Evolutionary conservation across 495 filamentous ascomycete genomes (phyloP).

Genomic region (Pyrenopolyporus hunteri): DNA sequence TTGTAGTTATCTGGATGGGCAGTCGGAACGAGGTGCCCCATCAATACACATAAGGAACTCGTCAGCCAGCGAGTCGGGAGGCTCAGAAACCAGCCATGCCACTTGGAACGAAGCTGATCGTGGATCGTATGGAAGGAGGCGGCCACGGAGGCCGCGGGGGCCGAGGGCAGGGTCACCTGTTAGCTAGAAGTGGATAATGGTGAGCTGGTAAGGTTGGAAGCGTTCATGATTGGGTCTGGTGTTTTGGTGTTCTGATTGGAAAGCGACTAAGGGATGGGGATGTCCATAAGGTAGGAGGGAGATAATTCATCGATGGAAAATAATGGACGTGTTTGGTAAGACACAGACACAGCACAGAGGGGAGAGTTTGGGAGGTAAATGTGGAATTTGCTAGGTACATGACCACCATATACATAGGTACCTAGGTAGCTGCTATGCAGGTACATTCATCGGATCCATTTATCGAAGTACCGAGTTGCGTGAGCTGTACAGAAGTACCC

Average conservation of each 20-base stretch:
- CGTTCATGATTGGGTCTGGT: neutral
- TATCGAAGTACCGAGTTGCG: too few species aligned
- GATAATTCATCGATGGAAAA: neutral
- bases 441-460: too few species aligned
- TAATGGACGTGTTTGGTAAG: neutral
- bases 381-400: constrained; percentile 3
- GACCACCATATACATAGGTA: too few species aligned
- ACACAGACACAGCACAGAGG: too few species aligned
- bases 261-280: neutral
- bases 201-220: neutral
- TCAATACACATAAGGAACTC: neutral
- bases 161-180: constrained; percentile 17
- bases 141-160: constrained; percentile 21
- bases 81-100: neutral
- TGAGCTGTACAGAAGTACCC: too few species aligned
- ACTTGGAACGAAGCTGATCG: neutral
- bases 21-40: neutral
- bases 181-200: neutral
- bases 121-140: constrained; percentile 8
- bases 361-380: too few species aligned
- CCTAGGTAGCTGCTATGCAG: neutral
- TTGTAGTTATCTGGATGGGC: constrained; percentile 1
- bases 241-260: neutral
- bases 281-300: too few species aligned
- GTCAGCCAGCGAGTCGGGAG: neutral